These are phyloP conservation scores for Starmerella sirachaensis DNA, from an alignment of 805 yeast genomes.

Conservation along the genomic window DNA sequence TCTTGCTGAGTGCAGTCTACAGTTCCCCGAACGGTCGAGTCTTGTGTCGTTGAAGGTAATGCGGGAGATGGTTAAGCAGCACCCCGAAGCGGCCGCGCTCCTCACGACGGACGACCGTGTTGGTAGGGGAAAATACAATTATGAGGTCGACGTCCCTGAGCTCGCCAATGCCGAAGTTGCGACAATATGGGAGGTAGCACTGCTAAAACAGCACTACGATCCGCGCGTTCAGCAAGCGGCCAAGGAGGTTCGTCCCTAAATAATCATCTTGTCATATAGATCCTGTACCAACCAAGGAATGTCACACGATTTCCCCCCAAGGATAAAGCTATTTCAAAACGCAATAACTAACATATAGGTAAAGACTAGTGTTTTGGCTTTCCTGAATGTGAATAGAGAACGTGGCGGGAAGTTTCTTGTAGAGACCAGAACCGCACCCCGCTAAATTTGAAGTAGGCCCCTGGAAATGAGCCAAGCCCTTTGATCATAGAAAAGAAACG, in stretches of 20 bases:
- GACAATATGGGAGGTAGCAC: conserved; percentile 74
- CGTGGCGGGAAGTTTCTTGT: too few species aligned
- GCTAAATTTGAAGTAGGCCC: too few species aligned
- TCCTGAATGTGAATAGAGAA: too few species aligned
- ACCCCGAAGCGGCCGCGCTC: conserved; percentile 59
- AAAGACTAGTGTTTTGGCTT: too few species aligned
- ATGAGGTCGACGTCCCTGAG: conserved; percentile 54
- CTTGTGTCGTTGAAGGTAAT: conserved; percentile 67
- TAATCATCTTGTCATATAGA: background rate
- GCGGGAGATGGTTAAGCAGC: conserved; percentile 60
- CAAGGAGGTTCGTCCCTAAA: conserved; percentile 3
- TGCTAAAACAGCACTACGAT: conserved; percentile 71
- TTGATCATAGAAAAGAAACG: too few species aligned
- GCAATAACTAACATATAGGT: too few species aligned
- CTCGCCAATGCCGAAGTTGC: conserved; percentile 81
- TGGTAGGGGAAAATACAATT: conserved; percentile 62
- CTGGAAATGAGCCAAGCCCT: too few species aligned
- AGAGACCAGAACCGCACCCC: too few species aligned
- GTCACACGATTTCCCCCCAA: too few species aligned
- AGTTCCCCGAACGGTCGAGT: conserved; percentile 79
- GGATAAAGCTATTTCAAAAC: too few species aligned
- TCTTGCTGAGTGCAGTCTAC: conserved; percentile 50
- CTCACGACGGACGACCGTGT: conserved; percentile 83
- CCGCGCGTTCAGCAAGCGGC: conserved; percentile 67
- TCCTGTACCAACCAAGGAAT: too few species aligned